Percentiles rank a stretch among this genome's conserved stretches.
These are phyloP conservation scores for Alternaria sp. DNA, from an alignment of 2,329 filamentous ascomycete species.

Conservation along the genomic window DNA sequence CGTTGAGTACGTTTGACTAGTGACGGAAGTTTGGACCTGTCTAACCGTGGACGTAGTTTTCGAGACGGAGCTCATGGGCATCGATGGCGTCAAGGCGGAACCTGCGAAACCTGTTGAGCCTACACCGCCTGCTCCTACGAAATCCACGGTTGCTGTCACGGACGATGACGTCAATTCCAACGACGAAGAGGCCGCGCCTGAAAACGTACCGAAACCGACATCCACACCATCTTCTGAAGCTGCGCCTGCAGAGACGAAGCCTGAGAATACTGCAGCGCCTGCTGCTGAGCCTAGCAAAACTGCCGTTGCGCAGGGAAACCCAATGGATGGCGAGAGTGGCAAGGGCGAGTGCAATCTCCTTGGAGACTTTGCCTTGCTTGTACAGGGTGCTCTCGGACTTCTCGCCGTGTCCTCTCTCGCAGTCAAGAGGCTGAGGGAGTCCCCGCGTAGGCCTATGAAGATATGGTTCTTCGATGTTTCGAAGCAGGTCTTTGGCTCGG, in stretches of 20 bases:
- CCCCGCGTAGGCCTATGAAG: slow-evolving; percentile 89
- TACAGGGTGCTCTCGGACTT: slow-evolving; percentile 85
- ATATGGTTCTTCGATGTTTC: slow-evolving; percentile 98
- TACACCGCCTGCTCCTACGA: slow-evolving; percentile 3
- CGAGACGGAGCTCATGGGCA: slow-evolving; percentile 87
- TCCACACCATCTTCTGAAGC: slow-evolving; percentile 23
- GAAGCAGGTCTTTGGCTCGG: slow-evolving; percentile 95
- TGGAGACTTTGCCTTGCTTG: slow-evolving; percentile 87
- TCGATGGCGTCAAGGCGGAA: slow-evolving; percentile 63
- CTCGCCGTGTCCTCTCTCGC: slow-evolving; percentile 87
- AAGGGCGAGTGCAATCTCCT: slow-evolving; percentile 85
- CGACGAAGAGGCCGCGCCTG: slow-evolving; percentile 23
- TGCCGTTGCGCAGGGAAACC: slow-evolving; percentile 36
- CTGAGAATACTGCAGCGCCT: slow-evolving; percentile 23
- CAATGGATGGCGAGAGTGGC: slow-evolving; percentile 55
- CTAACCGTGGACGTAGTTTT: slow-evolving; percentile 68
- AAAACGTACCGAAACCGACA: slow-evolving; percentile 15
- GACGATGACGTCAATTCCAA: slow-evolving; percentile 17
- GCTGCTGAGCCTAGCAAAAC: slow-evolving; percentile 26
- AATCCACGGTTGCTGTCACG: slow-evolving; percentile 16
- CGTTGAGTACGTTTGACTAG: slow-evolving; percentile 67
- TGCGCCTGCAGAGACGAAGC: slow-evolving; percentile 17
- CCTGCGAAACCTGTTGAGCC: slow-evolving; percentile 12
- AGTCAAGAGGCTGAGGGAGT: slow-evolving; percentile 90
- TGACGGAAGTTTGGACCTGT: not conserved